Percentiles rank a stretch among this genome's conserved stretches.
Evolutionary conservation across 2,329 filamentous ascomycete species (phyloP).

Genomic region (Xylariaceae sp.): DNA sequence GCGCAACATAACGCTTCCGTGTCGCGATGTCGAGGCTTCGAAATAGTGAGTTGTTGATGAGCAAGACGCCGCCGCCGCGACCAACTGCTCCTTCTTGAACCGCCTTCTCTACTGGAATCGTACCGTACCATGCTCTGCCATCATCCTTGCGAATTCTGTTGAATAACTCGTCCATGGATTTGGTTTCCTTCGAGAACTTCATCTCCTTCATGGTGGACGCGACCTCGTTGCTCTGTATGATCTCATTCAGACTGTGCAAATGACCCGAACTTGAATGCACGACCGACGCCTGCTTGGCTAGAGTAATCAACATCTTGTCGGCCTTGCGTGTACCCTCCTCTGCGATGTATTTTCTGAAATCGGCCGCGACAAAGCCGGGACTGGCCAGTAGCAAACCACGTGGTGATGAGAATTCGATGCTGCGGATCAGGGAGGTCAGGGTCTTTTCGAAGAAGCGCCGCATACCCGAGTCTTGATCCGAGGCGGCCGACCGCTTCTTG

Average conservation of each 20-base stretch:
- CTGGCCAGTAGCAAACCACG: conserved; percentile 78
- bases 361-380: conserved; percentile 78
- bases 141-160: conserved; percentile 76
- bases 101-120: conserved; percentile 72
- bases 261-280: conserved; percentile 84
- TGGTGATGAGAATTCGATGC: conserved; percentile 66
- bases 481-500: conserved; percentile 59
- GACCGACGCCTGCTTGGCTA: conserved; percentile 60
- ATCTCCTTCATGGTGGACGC: conserved; percentile 74
- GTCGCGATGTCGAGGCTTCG: conserved; percentile 72
- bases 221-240: conserved; percentile 76
- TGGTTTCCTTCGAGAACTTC: conserved; percentile 79
- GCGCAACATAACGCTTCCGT: conserved; percentile 71
- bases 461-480: conserved; percentile 66
- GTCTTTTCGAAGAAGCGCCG: conserved; percentile 73
- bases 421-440: conserved; percentile 67
- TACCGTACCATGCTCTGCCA: conserved; percentile 85
- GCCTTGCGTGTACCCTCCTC: conserved; percentile 52
- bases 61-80: conserved; percentile 72
- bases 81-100: conserved; percentile 86
- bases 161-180: conserved; percentile 78
- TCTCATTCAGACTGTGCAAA: conserved; percentile 80
- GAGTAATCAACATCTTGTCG: conserved; percentile 64
- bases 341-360: conserved; percentile 70
- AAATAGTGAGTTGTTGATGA: conserved; percentile 86